Evolutionary conservation across 2,329 filamentous ascomycete genomes (phyloP).

Genomic region (Niveomyces coronatus): DNA sequence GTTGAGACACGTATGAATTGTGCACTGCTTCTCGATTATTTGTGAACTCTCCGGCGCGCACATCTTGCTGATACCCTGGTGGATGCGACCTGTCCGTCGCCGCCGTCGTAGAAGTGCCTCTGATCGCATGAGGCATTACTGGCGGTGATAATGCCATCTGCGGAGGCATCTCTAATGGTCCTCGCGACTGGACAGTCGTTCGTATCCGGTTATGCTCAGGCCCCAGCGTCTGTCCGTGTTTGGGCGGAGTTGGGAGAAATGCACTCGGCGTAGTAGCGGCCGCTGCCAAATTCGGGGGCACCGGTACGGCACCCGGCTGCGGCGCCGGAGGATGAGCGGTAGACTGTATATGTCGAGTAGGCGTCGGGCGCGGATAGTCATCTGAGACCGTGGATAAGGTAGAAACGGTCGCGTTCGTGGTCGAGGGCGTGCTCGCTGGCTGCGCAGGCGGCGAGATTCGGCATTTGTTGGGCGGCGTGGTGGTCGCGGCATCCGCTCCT

Average conservation of each 20-base stretch:
- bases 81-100: constrained; percentile 32
- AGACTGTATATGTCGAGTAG: too few relatives aligned
- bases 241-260: constrained; percentile 46
- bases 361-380: too few relatives aligned
- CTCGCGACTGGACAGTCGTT: constrained; percentile 41
- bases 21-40: constrained; percentile 35
- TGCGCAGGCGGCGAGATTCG: constrained; percentile 28
- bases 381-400: too few relatives aligned
- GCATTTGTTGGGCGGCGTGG: too few relatives aligned
- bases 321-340: constrained; percentile 48
- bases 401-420: neutral
- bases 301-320: constrained; percentile 46
- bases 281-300: constrained; percentile 22
- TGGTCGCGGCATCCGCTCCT: constrained; percentile 13
- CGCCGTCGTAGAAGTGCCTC: constrained; percentile 29
- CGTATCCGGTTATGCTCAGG: constrained; percentile 1
- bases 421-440: constrained; percentile 29
- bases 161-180: constrained; percentile 27
- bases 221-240: constrained; percentile 32
- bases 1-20: constrained; percentile 23
- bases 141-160: constrained; percentile 9
- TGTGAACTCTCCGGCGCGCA: constrained; percentile 40
- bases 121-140: constrained; percentile 5
- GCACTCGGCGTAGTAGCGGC: constrained; percentile 1
- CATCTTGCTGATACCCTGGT: constrained; percentile 47